A percentile compares a stretch with the other conserved stretches of the same genome.
Evolutionary conservation across 441 rosid species (phyloP).

Genomic region (Codiaeum variegatum): DNA sequence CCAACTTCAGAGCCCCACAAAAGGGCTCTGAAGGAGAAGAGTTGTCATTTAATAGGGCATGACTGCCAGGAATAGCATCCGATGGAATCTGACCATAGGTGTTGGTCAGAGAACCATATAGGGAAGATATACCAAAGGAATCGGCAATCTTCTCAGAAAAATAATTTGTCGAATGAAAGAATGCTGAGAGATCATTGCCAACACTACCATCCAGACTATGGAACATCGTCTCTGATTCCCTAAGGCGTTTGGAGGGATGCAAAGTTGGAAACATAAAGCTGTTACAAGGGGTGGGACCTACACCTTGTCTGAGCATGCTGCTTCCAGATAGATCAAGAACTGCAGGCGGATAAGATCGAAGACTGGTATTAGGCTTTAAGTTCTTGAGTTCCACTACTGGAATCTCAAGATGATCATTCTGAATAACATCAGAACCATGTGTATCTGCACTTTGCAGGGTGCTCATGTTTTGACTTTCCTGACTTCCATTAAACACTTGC

Average conservation of each 20-base stretch:
- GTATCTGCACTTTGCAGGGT: constrained; percentile 39
- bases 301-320: constrained; percentile 56
- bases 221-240: constrained; percentile 45
- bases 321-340: constrained; percentile 51
- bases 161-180: constrained; percentile 41
- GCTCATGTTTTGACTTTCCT: constrained; percentile 36
- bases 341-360: constrained; percentile 53
- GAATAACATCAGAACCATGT: constrained; percentile 51
- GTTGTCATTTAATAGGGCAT: constrained; percentile 76
- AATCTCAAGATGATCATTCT: constrained; percentile 46
- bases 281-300: constrained; percentile 48
- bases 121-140: constrained; percentile 45
- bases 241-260: constrained; percentile 54
- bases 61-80: constrained; percentile 64
- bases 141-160: constrained; percentile 35
- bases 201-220: constrained; percentile 40
- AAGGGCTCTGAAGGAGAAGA: constrained; percentile 82
- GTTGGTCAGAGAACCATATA: constrained; percentile 44
- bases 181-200: constrained; percentile 39
- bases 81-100: constrained; percentile 37
- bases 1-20: constrained; percentile 86
- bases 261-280: constrained; percentile 45
- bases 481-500: constrained; percentile 59
- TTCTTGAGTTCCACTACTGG: constrained; percentile 64
- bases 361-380: constrained; percentile 47